Evolutionary conservation across 371 early-diverging fungal genomes (phyloP).

Genomic region (Lichtheimia ornata): DNA sequence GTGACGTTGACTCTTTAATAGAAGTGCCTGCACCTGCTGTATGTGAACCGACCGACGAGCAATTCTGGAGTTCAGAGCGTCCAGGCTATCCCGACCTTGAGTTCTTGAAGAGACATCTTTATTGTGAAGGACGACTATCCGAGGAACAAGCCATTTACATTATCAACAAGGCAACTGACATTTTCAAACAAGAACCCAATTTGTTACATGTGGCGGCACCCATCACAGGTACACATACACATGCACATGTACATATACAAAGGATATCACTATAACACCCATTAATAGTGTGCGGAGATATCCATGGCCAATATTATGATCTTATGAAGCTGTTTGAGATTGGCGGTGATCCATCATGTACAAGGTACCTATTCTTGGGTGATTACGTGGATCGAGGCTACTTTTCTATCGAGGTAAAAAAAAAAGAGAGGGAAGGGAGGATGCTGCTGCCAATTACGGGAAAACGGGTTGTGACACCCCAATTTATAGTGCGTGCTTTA

Average conservation of each 20-base stretch:
- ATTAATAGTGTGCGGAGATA: slow-evolving; percentile 93
- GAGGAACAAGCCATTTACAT: slow-evolving; percentile 91
- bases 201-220: slow-evolving; percentile 89
- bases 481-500: slow-evolving; percentile 82
- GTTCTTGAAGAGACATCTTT: slow-evolving; percentile 87
- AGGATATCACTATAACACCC: neutral
- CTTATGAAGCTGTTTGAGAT: slow-evolving; percentile 98
- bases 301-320: slow-evolving; percentile 99
- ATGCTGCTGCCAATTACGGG: neutral
- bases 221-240: slow-evolving; percentile 68
- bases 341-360: slow-evolving; percentile 90
- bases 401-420: slow-evolving; percentile 44
- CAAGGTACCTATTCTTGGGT: slow-evolving; percentile 92
- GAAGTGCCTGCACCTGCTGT: slow-evolving; percentile 63
- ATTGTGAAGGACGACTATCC: slow-evolving; percentile 87
- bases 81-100: slow-evolving; percentile 77
- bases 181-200: slow-evolving; percentile 83
- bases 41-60: slow-evolving; percentile 46
- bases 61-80: slow-evolving; percentile 64
- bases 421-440: neutral
- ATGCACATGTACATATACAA: neutral
- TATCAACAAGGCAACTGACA: slow-evolving; percentile 70
- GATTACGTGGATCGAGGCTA: slow-evolving; percentile 99
- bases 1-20: slow-evolving; percentile 11
- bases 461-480: neutral